Conservation (phyloP, 2,329 filamentous ascomycete genomes). For the Gyromitra esculenta region DNA sequence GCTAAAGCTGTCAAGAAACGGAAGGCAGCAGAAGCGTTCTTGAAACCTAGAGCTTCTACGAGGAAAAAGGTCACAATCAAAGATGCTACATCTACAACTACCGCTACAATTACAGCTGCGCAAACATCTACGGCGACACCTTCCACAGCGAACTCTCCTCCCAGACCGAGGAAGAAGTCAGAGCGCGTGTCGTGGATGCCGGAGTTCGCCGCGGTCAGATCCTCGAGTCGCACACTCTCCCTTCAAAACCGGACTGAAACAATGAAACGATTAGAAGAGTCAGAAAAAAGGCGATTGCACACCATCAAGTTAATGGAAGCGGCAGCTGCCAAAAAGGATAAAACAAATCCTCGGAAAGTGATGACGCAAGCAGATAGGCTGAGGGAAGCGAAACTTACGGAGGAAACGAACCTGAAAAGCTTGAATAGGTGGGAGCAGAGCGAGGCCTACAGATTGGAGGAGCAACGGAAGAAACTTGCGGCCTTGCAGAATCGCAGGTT, state of each 20-base stretch:
- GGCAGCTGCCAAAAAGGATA: constrained; percentile 70
- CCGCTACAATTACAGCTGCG: constrained; percentile 54
- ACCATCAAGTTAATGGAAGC: constrained; percentile 68
- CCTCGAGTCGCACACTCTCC: constrained; percentile 54
- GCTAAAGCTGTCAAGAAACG: constrained; percentile 78
- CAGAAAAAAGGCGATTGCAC: constrained; percentile 62
- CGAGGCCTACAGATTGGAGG: constrained; percentile 86
- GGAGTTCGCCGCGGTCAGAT: constrained; percentile 52
- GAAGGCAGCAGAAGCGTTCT: constrained; percentile 79
- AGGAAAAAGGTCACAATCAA: constrained; percentile 81
- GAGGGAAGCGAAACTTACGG: constrained; percentile 81
- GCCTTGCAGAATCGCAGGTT: constrained; percentile 87
- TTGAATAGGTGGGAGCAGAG: constrained; percentile 93
- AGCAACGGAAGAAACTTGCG: constrained; percentile 82
- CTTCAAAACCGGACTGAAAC: constrained; percentile 54
- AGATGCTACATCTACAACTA: constrained; percentile 46
- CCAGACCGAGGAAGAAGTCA: constrained; percentile 72
- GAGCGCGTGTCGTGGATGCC: constrained; percentile 77
- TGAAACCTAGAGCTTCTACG: constrained; percentile 64
- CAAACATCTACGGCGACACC: constrained; percentile 33
- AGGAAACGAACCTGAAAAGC: constrained; percentile 87
- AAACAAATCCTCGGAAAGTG: constrained; percentile 77
- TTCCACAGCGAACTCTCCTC: constrained; percentile 60
- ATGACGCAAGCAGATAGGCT: constrained; percentile 89
- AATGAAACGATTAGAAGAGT: constrained; percentile 72